Evolutionary conservation across 2,329 filamentous ascomycete genomes (phyloP), one percentile per base, ranked within the genome.

Genomic region (Aspergillus tubingensis): DNA sequence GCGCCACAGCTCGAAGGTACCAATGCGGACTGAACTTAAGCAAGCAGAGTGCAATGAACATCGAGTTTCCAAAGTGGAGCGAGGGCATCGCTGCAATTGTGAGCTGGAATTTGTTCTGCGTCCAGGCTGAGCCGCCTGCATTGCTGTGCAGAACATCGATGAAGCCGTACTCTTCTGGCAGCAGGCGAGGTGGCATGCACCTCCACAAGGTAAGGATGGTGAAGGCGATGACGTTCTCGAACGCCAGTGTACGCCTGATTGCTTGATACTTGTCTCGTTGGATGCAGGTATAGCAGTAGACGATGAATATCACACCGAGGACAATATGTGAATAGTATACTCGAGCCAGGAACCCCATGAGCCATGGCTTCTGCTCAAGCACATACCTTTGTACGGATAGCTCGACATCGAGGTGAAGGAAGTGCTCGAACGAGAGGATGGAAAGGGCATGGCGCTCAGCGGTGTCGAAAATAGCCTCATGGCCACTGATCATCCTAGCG

Each of bases 71-170:
- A 61, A 81, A 82, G 63, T 82, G 81, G 13, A 83, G 67, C 17
- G 77, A 80, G 1, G 80, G 80, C 80, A 82, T 83, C 25, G 80
- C 81, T 0, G 80, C 80, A 60, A 82, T 81, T 7, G 79, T 82
- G 10, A 82, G 67, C 64, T 80, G 79, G 58, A 80, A 81, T 19
- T 72, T 72, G 62, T 82, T 82, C 56, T 80, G 72, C 17, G 75
- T 80, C 80, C 79, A 82, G 55, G 58, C 69, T 41, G 61, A 70
- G 11, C 59, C 68, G 41, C 51, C 63, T 4, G 43, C 47, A 43
- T 62, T 69, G 64, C 59, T 60, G 51, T 82, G 80, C 6, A 82
- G 71, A 13, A 81, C 66, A 60, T 83, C 82, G 59, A 81, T 62
- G 66, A 80, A 83, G 21, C 81, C 81, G 27, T 64, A 68, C 10